Conservation (phyloP, 73 alveolate genomes). For the Paramecium tetraurelia region DNA sequence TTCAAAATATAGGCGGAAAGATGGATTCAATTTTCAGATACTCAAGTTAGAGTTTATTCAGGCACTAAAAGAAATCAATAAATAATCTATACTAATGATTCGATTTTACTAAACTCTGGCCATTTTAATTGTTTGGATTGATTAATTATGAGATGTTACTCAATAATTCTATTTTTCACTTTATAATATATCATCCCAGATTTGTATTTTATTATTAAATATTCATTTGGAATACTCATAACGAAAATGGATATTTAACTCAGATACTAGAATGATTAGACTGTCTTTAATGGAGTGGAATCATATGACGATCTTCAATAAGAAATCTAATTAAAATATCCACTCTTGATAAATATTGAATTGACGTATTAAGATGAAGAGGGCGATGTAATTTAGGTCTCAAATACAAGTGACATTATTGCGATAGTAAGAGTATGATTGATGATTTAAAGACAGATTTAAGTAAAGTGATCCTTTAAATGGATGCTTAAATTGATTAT, state of each 20-base stretch:
- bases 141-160: neutral
- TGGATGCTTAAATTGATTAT: neutral
- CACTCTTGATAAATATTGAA: neutral
- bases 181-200: neutral
- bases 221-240: neutral
- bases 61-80: neutral
- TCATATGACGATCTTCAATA: neutral
- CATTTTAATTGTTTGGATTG: neutral
- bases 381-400: neutral
- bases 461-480: neutral
- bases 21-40: neutral
- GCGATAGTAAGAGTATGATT: neutral
- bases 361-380: slow-evolving; percentile 2
- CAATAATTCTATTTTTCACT: too few species aligned
- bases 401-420: slow-evolving; percentile 17
- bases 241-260: neutral
- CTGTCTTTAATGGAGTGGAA: neutral
- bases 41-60: neutral
- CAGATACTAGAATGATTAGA: neutral
- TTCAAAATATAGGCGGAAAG: neutral
- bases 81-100: neutral
- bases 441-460: neutral
- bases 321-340: neutral
- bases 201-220: neutral
- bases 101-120: neutral